Evolutionary conservation across 495 filamentous ascomycete genomes (phyloP), one percentile per base, ranked within the genome.

Genomic region (Aspergillus asperescens): DNA sequence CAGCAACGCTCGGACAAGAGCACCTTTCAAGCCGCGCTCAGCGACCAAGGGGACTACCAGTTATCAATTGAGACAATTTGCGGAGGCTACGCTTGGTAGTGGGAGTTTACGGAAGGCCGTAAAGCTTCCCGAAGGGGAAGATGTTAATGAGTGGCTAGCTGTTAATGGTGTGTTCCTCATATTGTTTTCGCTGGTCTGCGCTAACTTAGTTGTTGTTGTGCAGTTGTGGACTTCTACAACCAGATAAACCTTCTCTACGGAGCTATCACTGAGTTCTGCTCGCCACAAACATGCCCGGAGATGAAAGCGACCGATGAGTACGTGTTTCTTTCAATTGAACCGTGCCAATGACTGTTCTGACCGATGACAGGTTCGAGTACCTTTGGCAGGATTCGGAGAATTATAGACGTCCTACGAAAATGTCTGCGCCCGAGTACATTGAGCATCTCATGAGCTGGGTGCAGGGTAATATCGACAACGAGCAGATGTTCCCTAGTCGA

Each of bases 221-320:
- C 59, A 95, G 92, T 98, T 64, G 93, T 98, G 73, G 93, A 98
- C 69, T 98, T 98, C 72, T 98, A 97, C 82, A 98, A 97, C 73
- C 93, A 98, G 69, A 93, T 97, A 69, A 98, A 98, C 73, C 83
- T 98, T 22, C 86, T 98, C 48, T 98, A 98, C 69, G 93, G 93
- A 53, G 91, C 93, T 50, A 96, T 98, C 65, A 98, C 93, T 48
- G 93, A 98, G 62, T 98, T 97, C 72, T 98, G 93, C 75, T 97
- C 93, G 20, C 93, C 93, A 22, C 87, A 88, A 59, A 88, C 90
- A 46, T 98, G 93, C 66, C 93, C 92, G 2, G 93, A 97, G 74
- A 98, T 98, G 93, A 98, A 98, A 72, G 93, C 93, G 22, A 97
- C 93, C 7, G 93, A 98, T 73, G 93, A 98, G 88, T 94, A 78